Base-by-base conservation (phyloP, 164 flowering plant species). In the Kalanchoe fedtschenkoi region DNA sequence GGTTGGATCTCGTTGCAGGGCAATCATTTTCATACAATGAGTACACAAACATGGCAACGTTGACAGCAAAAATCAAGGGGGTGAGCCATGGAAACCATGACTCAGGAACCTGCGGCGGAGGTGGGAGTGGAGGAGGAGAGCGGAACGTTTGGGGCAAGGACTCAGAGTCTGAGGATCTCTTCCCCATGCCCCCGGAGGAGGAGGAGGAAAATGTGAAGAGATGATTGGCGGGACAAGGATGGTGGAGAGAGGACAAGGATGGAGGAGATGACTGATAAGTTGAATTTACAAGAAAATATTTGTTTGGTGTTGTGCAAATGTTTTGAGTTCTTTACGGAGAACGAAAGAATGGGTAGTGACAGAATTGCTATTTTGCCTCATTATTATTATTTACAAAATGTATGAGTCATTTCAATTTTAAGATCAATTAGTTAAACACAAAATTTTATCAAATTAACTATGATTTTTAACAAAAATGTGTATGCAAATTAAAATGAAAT, bases 21-120 rank as follows among this genome's bases (percentile, higher is more conserved):
- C 63, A 61, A 33, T 61, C 64, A 61, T 61, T 61, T 30, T 41
- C 54, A 42, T 61, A 61, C 64, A 61, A 41, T 34, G 44, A 34
- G 54, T 61, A 61, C 34, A 26, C 24, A 29, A 61, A 61, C 53
- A 61, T 41, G 64, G 26, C 37, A 24, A 61, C 34, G 33, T 61
- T 42, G 21, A 34, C 54, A 5, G 35, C 64, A 14, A 61, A 61
- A 8, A 61, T 61, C 37, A 61, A 24, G 15, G 64, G 64, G 4
- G 35, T 47, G 0, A 61, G 64, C 53, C 53, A 61, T 42, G 64
- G 35, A 38, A 61, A 61, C 64, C 64, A 61, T 41, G 56, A 51
- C 32, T 51, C 32, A 2, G 56, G 56, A 51, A 51, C 56, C 16
- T 51, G 56, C 1, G 56, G 56, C 56, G 56, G 56, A 6, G 56